A percentile compares a stretch with the other conserved stretches of the same genome.
These are phyloP conservation scores for Croton setiger DNA, from an alignment of 441 rosid genomes.

Conservation along the genomic window DNA sequence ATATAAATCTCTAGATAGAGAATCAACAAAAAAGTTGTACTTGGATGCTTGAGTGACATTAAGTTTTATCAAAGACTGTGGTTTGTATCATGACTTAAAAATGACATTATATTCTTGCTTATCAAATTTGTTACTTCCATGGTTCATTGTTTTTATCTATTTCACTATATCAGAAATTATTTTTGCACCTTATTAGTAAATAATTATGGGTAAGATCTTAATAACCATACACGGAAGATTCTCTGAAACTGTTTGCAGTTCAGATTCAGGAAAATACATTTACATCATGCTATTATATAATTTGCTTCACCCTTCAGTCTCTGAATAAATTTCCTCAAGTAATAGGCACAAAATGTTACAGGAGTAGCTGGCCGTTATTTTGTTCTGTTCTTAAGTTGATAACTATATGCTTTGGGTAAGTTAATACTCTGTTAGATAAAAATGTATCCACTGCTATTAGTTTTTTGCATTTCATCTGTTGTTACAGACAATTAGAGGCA, in stretches of 20 bases:
- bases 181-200: constrained; percentile 1
- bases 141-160: neutral
- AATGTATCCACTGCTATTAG: neutral
- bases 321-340: neutral
- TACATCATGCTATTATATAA: no score
- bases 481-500: neutral
- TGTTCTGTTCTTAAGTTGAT: constrained; percentile 8
- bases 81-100: no score
- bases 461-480: neutral
- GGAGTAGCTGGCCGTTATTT: neutral
- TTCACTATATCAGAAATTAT: neutral
- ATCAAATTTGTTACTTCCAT: neutral
- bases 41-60: neutral
- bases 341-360: no score
- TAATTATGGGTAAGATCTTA: neutral
- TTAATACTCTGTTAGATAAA: neutral
- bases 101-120: neutral
- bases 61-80: neutral
- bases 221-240: neutral
- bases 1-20: neutral
- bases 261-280: neutral
- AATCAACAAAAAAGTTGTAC: neutral
- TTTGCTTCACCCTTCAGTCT: no score
- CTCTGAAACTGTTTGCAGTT: neutral
- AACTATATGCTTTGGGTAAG: neutral